Evolutionary conservation across 495 filamentous ascomycete species (phyloP), one percentile per base, ranked within the genome.

Genomic region (Poronia punctata): DNA sequence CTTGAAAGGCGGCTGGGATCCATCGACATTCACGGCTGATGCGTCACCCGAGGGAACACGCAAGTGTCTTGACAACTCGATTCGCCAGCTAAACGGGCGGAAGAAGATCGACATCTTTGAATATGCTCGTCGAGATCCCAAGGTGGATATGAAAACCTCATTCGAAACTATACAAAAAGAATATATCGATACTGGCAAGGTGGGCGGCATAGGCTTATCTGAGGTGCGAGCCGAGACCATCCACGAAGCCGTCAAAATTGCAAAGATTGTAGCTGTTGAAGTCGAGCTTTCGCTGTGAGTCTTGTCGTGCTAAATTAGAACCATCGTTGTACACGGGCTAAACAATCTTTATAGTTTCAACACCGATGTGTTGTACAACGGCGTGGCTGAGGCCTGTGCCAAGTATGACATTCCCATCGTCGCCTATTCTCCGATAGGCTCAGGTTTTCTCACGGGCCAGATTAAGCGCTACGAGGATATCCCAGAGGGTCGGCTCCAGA

Each of bases 41-140:
- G 74, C 81, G 29, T 78, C 74, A 11, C 72, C 78, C 35, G 73
- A 75, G 47, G 73, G 74, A 40, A 69, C 85, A 3, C 73, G 78
- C 9, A 68, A 73, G 14, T 79, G 74, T 32, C 68, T 95, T 37
- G 84, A 93, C 35, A 73, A 80, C 45, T 75, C 68, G 48, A 54
- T 93, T 30, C 68, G 54, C 20, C 52, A 74, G 21, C 67, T 86
- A 10, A 75, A 80, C 32, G 84, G 82, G 5, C 84, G 79, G 46
- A 92, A 92, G 70, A 80, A 70, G 45, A 62, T 95, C 40, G 87
- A 95, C 60, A 75, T 90, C 38, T 95, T 88, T 47, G 81, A 89
- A 61, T 79, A 65, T 45, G 86, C 83, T 11, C 69, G 88, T 3
- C 72, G 86, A 16, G 88, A 93, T 49, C 70, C 68, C 4, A 75